Evolutionary conservation across 805 yeast genomes (phyloP).

Genomic region (Wickerhamiella galacta): DNA sequence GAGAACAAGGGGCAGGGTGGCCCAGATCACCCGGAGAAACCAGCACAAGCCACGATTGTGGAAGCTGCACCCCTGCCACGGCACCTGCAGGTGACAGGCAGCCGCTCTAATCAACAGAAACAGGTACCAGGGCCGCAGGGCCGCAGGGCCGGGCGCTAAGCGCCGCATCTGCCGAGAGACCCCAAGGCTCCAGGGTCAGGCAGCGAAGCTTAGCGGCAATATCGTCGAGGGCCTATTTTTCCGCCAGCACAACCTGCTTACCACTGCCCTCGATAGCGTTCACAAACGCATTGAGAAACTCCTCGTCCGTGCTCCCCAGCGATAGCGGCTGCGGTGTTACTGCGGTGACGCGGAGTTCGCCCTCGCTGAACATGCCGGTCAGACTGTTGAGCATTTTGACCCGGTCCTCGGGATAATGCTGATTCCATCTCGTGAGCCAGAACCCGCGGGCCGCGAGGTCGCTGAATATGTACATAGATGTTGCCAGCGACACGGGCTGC

Average conservation of each 20-base stretch:
- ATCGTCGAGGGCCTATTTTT: too few relatives aligned
- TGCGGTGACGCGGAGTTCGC: constrained; percentile 36
- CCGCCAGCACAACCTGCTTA: constrained; percentile 16
- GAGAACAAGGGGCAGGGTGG: too few relatives aligned
- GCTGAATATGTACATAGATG: constrained; percentile 78
- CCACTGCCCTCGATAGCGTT: constrained; percentile 25
- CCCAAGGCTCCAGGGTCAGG: too few relatives aligned
- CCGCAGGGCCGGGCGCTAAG: too few relatives aligned
- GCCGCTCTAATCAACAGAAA: too few relatives aligned
- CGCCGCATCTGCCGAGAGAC: too few relatives aligned
- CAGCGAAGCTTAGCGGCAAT: too few relatives aligned
- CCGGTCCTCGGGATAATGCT: constrained; percentile 43
- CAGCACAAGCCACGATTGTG: too few relatives aligned
- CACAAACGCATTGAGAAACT: constrained; percentile 28
- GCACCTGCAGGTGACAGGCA: too few relatives aligned
- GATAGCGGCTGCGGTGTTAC: constrained; percentile 22
- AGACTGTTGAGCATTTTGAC: constrained; percentile 37
- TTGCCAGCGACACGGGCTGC: constrained; percentile 86
- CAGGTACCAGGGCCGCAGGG: too few relatives aligned
- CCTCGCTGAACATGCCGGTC: constrained; percentile 39
- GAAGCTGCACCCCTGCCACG: too few relatives aligned
- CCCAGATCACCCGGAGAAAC: too few relatives aligned
- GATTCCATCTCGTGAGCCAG: constrained; percentile 53
- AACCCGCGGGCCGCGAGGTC: constrained; percentile 74
- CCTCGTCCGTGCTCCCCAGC: constrained; percentile 24